Evolutionary conservation across 2,329 filamentous ascomycete species (phyloP).

Genomic region (Arthrobotrys musiformis): DNA sequence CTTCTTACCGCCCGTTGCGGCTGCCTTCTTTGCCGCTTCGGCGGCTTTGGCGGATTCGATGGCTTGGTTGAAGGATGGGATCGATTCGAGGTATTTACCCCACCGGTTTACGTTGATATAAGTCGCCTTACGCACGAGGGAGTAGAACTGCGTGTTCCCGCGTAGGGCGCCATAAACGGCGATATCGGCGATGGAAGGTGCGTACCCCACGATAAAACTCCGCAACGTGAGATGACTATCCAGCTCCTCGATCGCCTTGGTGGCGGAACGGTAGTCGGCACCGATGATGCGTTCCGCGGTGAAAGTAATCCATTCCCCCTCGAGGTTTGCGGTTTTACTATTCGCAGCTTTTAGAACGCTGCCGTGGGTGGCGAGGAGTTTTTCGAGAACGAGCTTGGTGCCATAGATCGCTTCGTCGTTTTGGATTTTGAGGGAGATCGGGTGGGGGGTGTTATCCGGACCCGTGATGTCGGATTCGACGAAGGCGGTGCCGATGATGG

Average conservation of each 20-base stretch:
- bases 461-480: slow-evolving; percentile 58
- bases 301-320: slow-evolving; percentile 70
- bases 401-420: slow-evolving; percentile 59
- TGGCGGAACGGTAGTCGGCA: slow-evolving; percentile 83
- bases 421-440: slow-evolving; percentile 58
- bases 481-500: slow-evolving; percentile 57
- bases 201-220: slow-evolving; percentile 85
- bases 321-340: slow-evolving; percentile 57
- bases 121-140: slow-evolving; percentile 72
- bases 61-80: slow-evolving; percentile 78
- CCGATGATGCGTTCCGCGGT: slow-evolving; percentile 65
- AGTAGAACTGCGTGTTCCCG: slow-evolving; percentile 79
- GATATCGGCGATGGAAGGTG: slow-evolving; percentile 78
- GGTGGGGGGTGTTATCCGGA: slow-evolving; percentile 55
- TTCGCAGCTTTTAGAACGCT: slow-evolving; percentile 55
- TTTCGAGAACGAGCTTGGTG: slow-evolving; percentile 57
- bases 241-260: slow-evolving; percentile 77
- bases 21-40: slow-evolving; percentile 73
- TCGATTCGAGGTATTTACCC: slow-evolving; percentile 86
- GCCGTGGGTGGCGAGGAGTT: slow-evolving; percentile 57
- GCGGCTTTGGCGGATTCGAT: slow-evolving; percentile 76
- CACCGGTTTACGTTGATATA: slow-evolving; percentile 83
- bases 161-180: slow-evolving; percentile 85
- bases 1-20: slow-evolving; percentile 61
- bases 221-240: slow-evolving; percentile 89